Percentiles rank a stretch among this genome's conserved stretches.
These are phyloP conservation scores for Arthrobotrys megalospora DNA, from an alignment of 2,329 filamentous ascomycete species.

Conservation along the genomic window DNA sequence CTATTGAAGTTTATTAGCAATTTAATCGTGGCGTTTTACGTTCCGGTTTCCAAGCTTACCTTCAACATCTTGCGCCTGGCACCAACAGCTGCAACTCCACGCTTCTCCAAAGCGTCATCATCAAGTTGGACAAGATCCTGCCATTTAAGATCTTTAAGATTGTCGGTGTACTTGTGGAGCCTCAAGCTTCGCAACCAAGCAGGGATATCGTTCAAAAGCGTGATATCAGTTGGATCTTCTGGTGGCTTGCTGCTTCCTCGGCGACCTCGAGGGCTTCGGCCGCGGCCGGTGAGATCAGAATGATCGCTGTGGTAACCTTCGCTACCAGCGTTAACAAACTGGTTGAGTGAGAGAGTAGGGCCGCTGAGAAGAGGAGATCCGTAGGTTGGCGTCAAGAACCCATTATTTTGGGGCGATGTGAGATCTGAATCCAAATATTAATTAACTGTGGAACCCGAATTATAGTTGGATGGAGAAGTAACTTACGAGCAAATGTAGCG, in stretches of 20 bases:
- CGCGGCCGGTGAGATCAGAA: slow-evolving; percentile 84
- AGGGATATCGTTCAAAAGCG: slow-evolving; percentile 92
- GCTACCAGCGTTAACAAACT: slow-evolving; percentile 69
- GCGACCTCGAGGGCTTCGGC: slow-evolving; percentile 90
- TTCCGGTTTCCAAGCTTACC: slow-evolving; percentile 70
- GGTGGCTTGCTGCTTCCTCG: slow-evolving; percentile 96
- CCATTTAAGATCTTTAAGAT: slow-evolving; percentile 98
- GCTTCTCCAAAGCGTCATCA: slow-evolving; percentile 91
- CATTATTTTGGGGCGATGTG: slow-evolving; percentile 91
- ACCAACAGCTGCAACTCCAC: slow-evolving; percentile 93
- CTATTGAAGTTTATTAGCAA: slow-evolving; percentile 67
- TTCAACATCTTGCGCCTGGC: slow-evolving; percentile 98
- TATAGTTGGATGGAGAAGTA: slow-evolving; percentile 73
- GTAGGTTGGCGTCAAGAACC: slow-evolving; percentile 88
- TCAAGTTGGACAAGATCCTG: slow-evolving; percentile 91
- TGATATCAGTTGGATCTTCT: slow-evolving; percentile 94
- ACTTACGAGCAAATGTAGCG: slow-evolving; percentile 66
- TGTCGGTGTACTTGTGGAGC: slow-evolving; percentile 98
- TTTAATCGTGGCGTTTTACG: slow-evolving; percentile 51
- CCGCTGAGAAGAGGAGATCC: slow-evolving; percentile 75
- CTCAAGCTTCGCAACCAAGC: slow-evolving; percentile 94
- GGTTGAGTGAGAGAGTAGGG: slow-evolving; percentile 65
- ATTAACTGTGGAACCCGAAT: slow-evolving; percentile 83
- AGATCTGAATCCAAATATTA: slow-evolving; percentile 76
- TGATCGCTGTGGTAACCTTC: slow-evolving; percentile 95